phyloP scores from a whole-genome alignment of 2,329 filamentous ascomycete species.

The Gremmenia infestans region DNA sequence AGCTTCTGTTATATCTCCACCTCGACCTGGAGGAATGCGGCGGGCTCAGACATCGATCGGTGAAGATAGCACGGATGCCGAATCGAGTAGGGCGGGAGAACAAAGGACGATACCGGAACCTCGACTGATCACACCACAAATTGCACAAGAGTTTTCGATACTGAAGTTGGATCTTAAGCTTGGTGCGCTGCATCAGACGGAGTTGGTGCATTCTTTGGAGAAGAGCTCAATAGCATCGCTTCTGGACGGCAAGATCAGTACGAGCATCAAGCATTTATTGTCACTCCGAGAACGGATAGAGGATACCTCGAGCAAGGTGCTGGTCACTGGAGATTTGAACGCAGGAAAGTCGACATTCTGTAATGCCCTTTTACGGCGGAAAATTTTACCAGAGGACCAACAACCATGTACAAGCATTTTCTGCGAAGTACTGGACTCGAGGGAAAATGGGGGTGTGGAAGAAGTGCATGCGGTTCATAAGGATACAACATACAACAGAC shows the following conservation, averaged over 20 bases:
- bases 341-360: slow-evolving; percentile 98
- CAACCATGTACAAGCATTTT: slow-evolving; percentile 98
- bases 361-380: slow-evolving; percentile 89
- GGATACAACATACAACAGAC: slow-evolving; percentile 71
- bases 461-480: slow-evolving; percentile 95
- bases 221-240: slow-evolving; percentile 87
- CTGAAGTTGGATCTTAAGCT: slow-evolving; percentile 93
- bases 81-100: slow-evolving; percentile 70
- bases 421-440: slow-evolving; percentile 89
- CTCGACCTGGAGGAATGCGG: slow-evolving; percentile 48
- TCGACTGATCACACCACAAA: slow-evolving; percentile 81
- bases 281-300: slow-evolving; percentile 89
- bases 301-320: slow-evolving; percentile 93
- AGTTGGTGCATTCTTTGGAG: slow-evolving; percentile 90
- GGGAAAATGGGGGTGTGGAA: slow-evolving; percentile 85
- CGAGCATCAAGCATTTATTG: slow-evolving; percentile 85
- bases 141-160: slow-evolving; percentile 93
- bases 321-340: slow-evolving; percentile 93
- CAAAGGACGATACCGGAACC: slow-evolving; percentile 62
- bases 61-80: slow-evolving; percentile 49
- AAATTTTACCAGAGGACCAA: slow-evolving; percentile 92
- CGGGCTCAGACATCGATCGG: slow-evolving; percentile 70
- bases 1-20: slow-evolving; percentile 31
- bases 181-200: slow-evolving; percentile 76
- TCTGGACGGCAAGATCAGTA: slow-evolving; percentile 88